Evolutionary conservation across 441 rosid genomes (phyloP), one percentile per base, ranked within the genome.

Genomic region (Kokia cookei): DNA sequence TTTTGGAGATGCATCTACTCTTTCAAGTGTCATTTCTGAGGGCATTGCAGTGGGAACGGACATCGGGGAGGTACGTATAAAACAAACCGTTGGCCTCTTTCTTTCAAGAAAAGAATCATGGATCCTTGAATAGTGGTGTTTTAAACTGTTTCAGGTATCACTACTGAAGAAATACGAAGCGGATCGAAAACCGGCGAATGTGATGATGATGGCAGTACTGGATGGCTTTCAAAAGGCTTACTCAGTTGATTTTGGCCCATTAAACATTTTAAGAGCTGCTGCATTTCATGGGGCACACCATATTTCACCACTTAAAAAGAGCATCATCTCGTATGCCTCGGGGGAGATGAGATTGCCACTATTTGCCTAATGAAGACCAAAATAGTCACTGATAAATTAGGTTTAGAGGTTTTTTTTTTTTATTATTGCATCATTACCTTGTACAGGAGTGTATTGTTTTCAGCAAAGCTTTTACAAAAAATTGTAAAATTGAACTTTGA

Each of bases 171-270:
- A 83, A 72, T 96, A 93, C 62, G 97, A 93, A 79, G 89, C 92
- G 0, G 97, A 92, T 71, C 90, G 99, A 81, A 96, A 92, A 76
- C 91, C 93, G 12, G 88, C 92, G 55, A 93, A 96, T 67, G 37
- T 92, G 11, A 76, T 87, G 47, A 96, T 96, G 99, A 92, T 93
- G 95, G 97, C 96, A 11, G 81, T 92, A 35, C 85, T 96, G 60
- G 99, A 96, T 51, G 97, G 97, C 26, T 84, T 92, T 79, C 99
- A 96, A 84, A 96, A 91, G 87, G 89, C 90, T 45, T 93, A 93
- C 73, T 79, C 97, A 0, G 86, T 93, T 35, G 92, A 96, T 75
- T 89, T 93, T 4, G 97, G 97, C 64, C 98, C 97, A 15, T 77
- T 95, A 53, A 95, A 95, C 79, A 72, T 89, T 37, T 27, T 93